Evolutionary conservation across 202 grass and related monocot genomes (phyloP).

Genomic region (Dendrocalamus latiflorus): DNA sequence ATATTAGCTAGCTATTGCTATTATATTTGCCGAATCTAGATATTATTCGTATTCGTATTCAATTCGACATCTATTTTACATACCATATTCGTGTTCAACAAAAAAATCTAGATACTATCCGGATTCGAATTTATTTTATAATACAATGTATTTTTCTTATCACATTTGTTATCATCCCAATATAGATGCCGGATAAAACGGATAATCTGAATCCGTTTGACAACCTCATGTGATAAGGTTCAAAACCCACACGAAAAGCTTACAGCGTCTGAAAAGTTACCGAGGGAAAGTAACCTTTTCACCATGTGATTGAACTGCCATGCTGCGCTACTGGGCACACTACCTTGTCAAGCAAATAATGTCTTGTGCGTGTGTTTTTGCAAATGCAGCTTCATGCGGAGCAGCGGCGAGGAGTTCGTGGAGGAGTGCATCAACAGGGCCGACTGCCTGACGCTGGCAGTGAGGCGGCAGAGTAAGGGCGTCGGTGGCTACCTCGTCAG

Average conservation of each 20-base stretch:
- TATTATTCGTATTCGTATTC: too few relatives aligned
- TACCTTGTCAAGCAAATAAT: background rate
- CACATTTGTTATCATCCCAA: too few relatives aligned
- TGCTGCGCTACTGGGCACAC: background rate
- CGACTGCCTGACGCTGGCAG: constrained; percentile 88
- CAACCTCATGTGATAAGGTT: background rate
- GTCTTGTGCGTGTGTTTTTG: background rate
- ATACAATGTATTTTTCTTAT: too few relatives aligned
- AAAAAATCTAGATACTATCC: too few relatives aligned
- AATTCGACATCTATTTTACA: too few relatives aligned
- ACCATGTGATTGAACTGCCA: background rate
- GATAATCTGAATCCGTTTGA: too few relatives aligned
- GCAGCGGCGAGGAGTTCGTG: constrained; percentile 71
- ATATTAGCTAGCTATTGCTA: too few relatives aligned
- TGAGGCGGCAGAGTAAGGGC: constrained; percentile 89
- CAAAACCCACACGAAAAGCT: background rate
- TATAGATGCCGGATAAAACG: too few relatives aligned
- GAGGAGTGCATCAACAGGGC: constrained; percentile 84
- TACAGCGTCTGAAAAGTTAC: background rate
- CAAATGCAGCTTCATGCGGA: constrained; percentile 57
- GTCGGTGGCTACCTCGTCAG: constrained; percentile 94
- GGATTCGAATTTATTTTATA: too few relatives aligned
- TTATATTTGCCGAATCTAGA: too few relatives aligned
- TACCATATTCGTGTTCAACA: too few relatives aligned
- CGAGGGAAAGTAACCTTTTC: constrained; percentile 1